Evolutionary conservation across 495 filamentous ascomycete genomes (phyloP).

Genomic region (Podospora pseudoanserina): DNA sequence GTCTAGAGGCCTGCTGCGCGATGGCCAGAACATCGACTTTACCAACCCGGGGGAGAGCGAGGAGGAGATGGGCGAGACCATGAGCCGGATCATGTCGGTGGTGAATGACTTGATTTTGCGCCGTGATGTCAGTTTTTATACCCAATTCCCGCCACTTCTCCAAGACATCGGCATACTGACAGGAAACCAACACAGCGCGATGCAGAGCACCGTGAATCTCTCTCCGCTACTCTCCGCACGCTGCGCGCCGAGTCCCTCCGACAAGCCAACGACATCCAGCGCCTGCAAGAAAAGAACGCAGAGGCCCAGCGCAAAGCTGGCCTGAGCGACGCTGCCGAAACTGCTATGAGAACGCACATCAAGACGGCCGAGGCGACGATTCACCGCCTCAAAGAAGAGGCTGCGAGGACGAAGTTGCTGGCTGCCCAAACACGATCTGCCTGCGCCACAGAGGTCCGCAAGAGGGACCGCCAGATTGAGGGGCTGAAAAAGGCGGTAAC

Average conservation of each 20-base stretch:
- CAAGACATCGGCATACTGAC: constrained; percentile 14
- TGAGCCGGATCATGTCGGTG: constrained; percentile 83
- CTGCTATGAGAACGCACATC: constrained; percentile 63
- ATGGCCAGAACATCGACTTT: constrained; percentile 83
- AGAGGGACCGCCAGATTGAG: constrained; percentile 84
- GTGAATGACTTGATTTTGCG: constrained; percentile 85
- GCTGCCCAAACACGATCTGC: constrained; percentile 78
- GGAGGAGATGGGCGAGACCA: constrained; percentile 62
- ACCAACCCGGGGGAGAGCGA: constrained; percentile 65
- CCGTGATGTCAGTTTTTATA: constrained; percentile 63
- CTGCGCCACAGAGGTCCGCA: constrained; percentile 88
- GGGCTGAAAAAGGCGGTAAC: constrained; percentile 73
- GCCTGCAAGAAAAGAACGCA: constrained; percentile 63
- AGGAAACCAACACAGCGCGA: constrained; percentile 62
- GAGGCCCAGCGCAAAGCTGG: constrained; percentile 74
- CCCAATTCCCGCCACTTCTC: not conserved
- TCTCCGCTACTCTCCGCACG: constrained; percentile 73
- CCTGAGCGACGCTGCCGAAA: constrained; percentile 68
- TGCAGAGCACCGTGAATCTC: constrained; percentile 73
- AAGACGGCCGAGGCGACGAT: constrained; percentile 67
- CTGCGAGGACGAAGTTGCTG: constrained; percentile 68
- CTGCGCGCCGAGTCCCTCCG: constrained; percentile 68
- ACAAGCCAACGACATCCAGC: constrained; percentile 56
- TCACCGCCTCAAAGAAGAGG: constrained; percentile 72
- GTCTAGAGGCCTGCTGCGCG: constrained; percentile 80